Conservation (phyloP, 345 rosid genomes). For the Citrus maxima region DNA sequence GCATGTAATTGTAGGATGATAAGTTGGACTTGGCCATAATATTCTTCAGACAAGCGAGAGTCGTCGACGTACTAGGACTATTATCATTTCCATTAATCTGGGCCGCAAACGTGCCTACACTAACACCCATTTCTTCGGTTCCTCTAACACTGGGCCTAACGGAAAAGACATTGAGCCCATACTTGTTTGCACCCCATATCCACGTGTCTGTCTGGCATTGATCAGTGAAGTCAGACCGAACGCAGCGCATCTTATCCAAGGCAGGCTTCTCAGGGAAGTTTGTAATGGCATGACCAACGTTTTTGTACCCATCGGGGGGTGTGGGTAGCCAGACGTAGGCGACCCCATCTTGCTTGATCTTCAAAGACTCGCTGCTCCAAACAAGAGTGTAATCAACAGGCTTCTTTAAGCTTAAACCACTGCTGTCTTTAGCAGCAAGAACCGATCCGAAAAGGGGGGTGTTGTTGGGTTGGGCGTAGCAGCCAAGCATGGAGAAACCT, state of each 20-base stretch:
- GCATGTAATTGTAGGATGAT: conserved; percentile 42
- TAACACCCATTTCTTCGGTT: conserved; percentile 45
- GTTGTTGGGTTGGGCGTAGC: conserved; percentile 67
- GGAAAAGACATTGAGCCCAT: conserved; percentile 38
- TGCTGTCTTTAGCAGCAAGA: conserved; percentile 55
- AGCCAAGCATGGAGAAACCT: conserved; percentile 58
- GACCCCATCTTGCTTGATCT: conserved; percentile 57
- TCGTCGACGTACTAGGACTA: neutral
- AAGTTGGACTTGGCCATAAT: conserved; percentile 18
- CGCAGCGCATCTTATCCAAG: conserved; percentile 57
- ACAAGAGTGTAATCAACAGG: conserved; percentile 78
- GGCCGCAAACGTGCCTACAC: conserved; percentile 61
- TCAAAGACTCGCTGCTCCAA: conserved; percentile 62
- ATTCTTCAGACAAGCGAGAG: conserved; percentile 65
- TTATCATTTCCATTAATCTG: conserved; percentile 5
- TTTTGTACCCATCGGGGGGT: conserved; percentile 64
- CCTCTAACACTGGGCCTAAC: conserved; percentile 52
- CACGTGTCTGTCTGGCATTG: conserved; percentile 40
- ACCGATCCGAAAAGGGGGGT: conserved; percentile 51
- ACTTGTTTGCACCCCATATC: conserved; percentile 54
- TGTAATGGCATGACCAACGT: conserved; percentile 64
- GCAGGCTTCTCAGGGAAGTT: conserved; percentile 62
- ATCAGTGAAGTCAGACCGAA: conserved; percentile 65
- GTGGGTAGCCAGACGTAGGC: conserved; percentile 76
- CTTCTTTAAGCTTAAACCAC: conserved; percentile 20